These are phyloP conservation scores for Geosmithia morbida DNA, from an alignment of 2,329 filamentous ascomycete genomes.

Conservation along the genomic window DNA sequence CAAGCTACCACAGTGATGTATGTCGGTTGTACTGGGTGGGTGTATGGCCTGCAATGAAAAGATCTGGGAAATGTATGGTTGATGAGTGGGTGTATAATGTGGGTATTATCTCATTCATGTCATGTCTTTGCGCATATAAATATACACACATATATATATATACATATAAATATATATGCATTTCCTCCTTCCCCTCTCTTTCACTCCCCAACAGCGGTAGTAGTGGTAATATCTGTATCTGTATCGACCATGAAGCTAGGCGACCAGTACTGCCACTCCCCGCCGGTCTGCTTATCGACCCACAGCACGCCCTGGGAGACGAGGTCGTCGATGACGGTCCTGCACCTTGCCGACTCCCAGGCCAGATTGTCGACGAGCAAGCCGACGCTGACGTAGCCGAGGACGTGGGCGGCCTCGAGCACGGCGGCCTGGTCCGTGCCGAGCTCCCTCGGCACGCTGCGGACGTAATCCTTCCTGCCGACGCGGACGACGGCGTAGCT, in stretches of 20 bases:
- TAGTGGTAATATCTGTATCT: not conserved
- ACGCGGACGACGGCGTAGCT: conserved; percentile 77
- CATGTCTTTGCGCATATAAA: too few species aligned
- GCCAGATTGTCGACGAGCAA: conserved; percentile 78
- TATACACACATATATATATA: too few species aligned
- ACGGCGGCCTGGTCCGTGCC: conserved; percentile 90
- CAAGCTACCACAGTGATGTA: too few species aligned
- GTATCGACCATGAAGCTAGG: conserved; percentile 52
- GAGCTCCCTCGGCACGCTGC: conserved; percentile 86
- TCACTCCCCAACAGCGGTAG: not conserved
- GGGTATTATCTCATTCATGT: too few species aligned
- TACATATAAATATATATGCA: not conserved
- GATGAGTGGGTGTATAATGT: too few species aligned
- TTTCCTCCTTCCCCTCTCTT: not conserved
- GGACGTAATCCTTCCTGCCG: conserved; percentile 73
- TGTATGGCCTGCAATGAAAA: too few species aligned
- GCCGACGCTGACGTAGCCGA: conserved; percentile 79
- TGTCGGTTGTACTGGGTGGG: too few species aligned
- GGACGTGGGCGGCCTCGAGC: conserved; percentile 76
- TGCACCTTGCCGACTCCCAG: conserved; percentile 75
- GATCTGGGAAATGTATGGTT: too few species aligned
- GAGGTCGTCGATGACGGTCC: conserved; percentile 82
- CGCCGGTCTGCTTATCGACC: conserved; percentile 66
- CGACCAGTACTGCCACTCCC: conserved; percentile 90
- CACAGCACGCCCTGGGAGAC: conserved; percentile 82